Base-by-base conservation (phyloP, 495 filamentous ascomycete genomes). In the Daldinia childiae region DNA sequence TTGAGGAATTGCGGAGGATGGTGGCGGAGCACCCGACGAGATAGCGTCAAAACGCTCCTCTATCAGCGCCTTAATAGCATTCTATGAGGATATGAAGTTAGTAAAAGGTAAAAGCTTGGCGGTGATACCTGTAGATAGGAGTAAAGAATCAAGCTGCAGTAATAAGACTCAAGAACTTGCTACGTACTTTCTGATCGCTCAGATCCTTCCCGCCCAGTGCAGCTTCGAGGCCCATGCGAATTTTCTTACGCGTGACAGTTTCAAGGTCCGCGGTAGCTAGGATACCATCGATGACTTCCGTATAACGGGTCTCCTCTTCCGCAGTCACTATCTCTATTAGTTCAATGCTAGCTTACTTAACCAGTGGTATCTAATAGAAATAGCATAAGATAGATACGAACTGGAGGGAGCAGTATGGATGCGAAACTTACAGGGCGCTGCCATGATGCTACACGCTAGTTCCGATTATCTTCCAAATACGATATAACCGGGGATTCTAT, bases 181-280 rank as follows among this genome's bases (percentile, higher is more conserved):
- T 3, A 77, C 86, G 41, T 66, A 94, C 95, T 88, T 98, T 99
- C 78, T 97, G 89, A 21, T 88, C 85, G 60, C 89, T 91, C 76
- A 98, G 86, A 80, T 99, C 94, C 83, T 93, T 88, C 63, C 90
- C 87, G 41, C 94, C 85, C 12, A 82, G 73, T 41, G 83, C 86
- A 65, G 87, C 88, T 79, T 95, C 90, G 6, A 99, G 86, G 27
- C 90, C 92, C 79, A 93, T 92, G 68, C 95, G 92, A 74, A 98
- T 93, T 77, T 90, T 89, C 82, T 98, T 98, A 70, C 93, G 91
- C 27, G 95, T 96, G 66, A 99, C 91, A 36, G 93, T 97, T 62
- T 91, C 87, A 48, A 99, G 87, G 73, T 99, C 93, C 68, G 92
- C 92, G 29, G 85, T 85, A 14, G 86, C 87, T 24, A 99, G 85